Conservation (phyloP, 139 green algal species). For the Trebouxia sp. region DNA sequence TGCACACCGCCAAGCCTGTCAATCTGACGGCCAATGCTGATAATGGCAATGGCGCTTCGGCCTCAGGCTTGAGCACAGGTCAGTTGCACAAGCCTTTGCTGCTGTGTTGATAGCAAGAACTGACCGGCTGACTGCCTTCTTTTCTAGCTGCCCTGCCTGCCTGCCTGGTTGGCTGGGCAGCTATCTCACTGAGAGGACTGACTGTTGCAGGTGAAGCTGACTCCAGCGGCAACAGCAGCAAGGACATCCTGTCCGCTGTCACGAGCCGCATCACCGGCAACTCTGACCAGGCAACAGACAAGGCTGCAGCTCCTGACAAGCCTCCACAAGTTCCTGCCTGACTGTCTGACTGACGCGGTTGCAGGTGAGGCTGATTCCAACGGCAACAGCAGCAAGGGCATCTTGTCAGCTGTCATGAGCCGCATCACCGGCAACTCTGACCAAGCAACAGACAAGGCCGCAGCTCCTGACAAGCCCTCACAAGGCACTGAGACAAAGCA, state of each 20-base stretch:
- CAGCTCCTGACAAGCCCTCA: background rate
- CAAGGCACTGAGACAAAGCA: background rate
- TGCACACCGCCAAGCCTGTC: background rate
- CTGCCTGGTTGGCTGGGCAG: too few species aligned
- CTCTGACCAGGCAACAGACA: background rate
- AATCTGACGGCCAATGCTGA: background rate
- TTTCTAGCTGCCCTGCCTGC: too few species aligned
- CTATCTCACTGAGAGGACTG: too few species aligned
- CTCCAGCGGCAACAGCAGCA: too few species aligned
- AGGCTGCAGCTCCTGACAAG: background rate
- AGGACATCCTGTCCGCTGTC: slow-evolving; percentile 11
- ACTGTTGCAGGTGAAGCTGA: too few species aligned
- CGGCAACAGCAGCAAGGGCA: slow-evolving; percentile 12
- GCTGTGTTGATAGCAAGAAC: too few species aligned
- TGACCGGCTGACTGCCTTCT: too few species aligned
- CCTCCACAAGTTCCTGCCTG: too few species aligned
- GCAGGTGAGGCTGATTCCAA: too few species aligned
- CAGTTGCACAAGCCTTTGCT: too few species aligned
- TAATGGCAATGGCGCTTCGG: background rate
- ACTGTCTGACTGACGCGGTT: too few species aligned
- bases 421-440: slow-evolving; percentile 2
- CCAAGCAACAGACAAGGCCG: background rate
- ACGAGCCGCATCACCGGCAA: slow-evolving; percentile 13
- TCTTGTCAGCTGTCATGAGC: slow-evolving; percentile 21
- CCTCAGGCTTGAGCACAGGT: too few species aligned